Base-by-base conservation (phyloP, 148 eudicot genomes). In the Heliosperma pusillum region DNA sequence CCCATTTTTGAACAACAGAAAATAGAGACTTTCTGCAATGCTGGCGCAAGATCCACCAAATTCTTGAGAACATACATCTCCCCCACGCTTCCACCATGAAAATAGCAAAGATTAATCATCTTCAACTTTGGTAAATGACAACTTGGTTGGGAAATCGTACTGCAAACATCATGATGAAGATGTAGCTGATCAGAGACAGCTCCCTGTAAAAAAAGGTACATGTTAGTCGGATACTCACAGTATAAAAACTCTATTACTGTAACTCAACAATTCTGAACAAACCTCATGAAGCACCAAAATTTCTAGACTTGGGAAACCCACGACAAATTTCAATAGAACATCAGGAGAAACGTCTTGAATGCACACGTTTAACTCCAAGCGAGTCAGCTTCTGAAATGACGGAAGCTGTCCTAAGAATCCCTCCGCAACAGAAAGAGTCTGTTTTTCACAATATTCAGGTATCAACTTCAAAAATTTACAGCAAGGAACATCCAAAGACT, bases 331-430 rank as follows among this genome's bases (percentile, higher is more conserved):
- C 78, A 81, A 45, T 58, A 81, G 59, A 33, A 58, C 59, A 40
- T 44, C 69, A 20, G 77, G 22, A 52, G 61, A 42, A 19, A 56
- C 70, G 36, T 76, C 44, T 24, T 74, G 76, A 53, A 71, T 73
- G 55, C 55, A 75, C 69, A 72, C 60, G 66, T 57, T 79, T 75
- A 89, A 22, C 74, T 87, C 86, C 58, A 89, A 79, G 52, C 56
- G 74, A 53, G 83, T 82, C 85, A 89, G 80, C 64, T 85, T 82
- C 61, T 69, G 77, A 72, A 81, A 89, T 20, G 68, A 42, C 30
- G 87, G 90, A 65, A 74, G 77, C 13, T 60, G 59, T 64, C 59
- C 79, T 10, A 73, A 50, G 65, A 81, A 64, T 17, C 52, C 73
- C 65, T 76, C 80, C 56, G 83, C 76, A 22, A 72, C 62, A 52